Evolutionary conservation across 2,329 filamentous ascomycete species (phyloP), one percentile per base, ranked within the genome.

Genomic region (Monosporascus ibericus): DNA sequence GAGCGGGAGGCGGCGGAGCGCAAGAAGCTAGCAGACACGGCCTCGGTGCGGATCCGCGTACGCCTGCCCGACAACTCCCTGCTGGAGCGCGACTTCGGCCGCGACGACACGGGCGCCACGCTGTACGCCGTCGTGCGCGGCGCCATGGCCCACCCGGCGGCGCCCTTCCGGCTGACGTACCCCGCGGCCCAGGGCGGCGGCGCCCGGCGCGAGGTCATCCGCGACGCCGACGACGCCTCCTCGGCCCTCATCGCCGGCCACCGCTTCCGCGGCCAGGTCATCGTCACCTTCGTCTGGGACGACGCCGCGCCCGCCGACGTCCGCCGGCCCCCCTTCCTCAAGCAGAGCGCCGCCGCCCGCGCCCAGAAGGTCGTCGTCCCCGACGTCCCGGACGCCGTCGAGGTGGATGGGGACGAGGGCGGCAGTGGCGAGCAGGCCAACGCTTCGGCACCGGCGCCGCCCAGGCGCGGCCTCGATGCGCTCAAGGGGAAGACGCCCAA

Each of bases 61-160:
- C 87, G 92, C 25, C 92, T 96, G 61, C 92, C 92, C 0, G 92
- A 97, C 66, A 88, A 92, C 60, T 88, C 85, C 52, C 84, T 86
- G 50, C 82, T 91, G 34, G 82, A 90, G 49, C 86, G 86, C 72
- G 79, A 77, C n/a, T 84, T 95, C 59, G 79, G 77, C 1, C 82
- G 83, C 20, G 68, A 75, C 1, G 86, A 92, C 50, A 90, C 88
- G 0, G 87, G 86, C 1, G 76, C 79, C 3, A 79, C 81, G 48
- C 74, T 99, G 2, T 90, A 97, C 70, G 74, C 76, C 15, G 90
- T 87, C 58, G 88, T 96, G 18, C 77, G 84, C 49, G 76, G 75
- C 44, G 83, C 92, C 55, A 85, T 99, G 68, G 80, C 83, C 1
- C 69, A 82, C 52, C 74, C 77, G 6, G 70, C 75, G 2, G 80